Conservation (phyloP, 371 early-diverging fungal genomes). For the Circinella umbellata region DNA sequence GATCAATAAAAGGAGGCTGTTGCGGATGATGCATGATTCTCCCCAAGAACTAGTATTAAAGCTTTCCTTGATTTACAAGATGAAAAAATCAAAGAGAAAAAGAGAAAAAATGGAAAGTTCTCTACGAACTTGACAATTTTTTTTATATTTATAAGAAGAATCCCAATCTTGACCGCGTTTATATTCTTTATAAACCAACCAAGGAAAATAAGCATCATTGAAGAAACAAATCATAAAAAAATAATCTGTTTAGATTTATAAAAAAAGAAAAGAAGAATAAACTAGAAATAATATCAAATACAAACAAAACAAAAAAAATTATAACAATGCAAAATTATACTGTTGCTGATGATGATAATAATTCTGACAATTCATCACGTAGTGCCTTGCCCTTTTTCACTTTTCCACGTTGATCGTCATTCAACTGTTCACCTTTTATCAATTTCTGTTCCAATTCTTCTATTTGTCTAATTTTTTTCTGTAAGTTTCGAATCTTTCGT, state of each 20-base stretch:
- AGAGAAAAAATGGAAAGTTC: neutral
- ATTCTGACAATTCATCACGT: conserved; percentile 28
- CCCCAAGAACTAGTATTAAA: too few species aligned
- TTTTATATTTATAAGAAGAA: neutral
- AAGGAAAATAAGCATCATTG: neutral
- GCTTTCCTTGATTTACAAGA: neutral
- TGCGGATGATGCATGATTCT: neutral
- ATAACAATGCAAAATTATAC: neutral
- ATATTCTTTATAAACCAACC: neutral
- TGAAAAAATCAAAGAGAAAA: neutral
- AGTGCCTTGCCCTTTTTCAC: conserved; percentile 37
- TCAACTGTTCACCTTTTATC: conserved; percentile 80
- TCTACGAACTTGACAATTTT: neutral
- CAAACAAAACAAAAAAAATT: too few species aligned
- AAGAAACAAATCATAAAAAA: neutral
- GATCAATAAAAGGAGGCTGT: neutral
- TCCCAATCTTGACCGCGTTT: neutral
- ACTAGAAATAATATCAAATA: too few species aligned
- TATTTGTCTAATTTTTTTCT: conserved; percentile 92
- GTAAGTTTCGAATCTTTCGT: conserved; percentile 74
- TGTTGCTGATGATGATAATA: conserved; percentile 9
- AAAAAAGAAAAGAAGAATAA: neutral
- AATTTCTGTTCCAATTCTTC: conserved; percentile 80
- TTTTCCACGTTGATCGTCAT: conserved; percentile 49
- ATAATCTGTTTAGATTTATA: neutral